These are phyloP conservation scores for Novakomyces olei DNA, from an alignment of 805 yeast species.

Conservation along the genomic window DNA sequence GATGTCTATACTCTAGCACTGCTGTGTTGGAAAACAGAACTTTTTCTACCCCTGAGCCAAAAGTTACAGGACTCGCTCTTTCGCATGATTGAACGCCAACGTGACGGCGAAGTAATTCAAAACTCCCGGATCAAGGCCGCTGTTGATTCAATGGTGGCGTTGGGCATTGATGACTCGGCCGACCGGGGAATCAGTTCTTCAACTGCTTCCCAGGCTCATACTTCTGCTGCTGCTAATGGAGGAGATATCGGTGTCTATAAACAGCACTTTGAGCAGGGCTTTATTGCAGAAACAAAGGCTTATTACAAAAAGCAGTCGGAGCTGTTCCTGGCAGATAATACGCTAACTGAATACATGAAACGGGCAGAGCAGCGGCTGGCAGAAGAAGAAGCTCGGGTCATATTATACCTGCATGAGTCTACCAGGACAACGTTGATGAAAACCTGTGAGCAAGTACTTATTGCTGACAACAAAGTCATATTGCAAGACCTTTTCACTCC, in stretches of 20 bases:
- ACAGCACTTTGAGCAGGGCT: conserved; percentile 54
- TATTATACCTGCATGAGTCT: conserved; percentile 63
- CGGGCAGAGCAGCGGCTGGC: conserved; percentile 63
- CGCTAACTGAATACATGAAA: conserved; percentile 75
- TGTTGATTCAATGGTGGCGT: conserved; percentile 63
- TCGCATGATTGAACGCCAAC: conserved; percentile 50
- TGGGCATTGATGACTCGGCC: conserved; percentile 88
- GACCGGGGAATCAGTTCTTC: too few relatives aligned
- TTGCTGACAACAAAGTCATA: conserved; percentile 52
- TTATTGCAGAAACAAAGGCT: conserved; percentile 32
- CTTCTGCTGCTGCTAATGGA: too few relatives aligned
- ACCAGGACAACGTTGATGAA: conserved; percentile 59
- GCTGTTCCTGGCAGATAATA: conserved; percentile 43
- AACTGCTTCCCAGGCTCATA: too few relatives aligned
- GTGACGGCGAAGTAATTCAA: conserved; percentile 56
- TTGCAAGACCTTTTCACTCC: conserved; percentile 56
- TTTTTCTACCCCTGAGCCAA: conserved; percentile 48
- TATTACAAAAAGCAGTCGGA: conserved; percentile 51
- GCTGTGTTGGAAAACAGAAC: conserved; percentile 64
- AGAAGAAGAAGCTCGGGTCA: conserved; percentile 64
- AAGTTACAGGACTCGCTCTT: conserved; percentile 47
- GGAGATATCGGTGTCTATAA: conserved; percentile 68
- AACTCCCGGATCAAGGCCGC: conserved; percentile 45
- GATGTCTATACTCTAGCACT: conserved; percentile 78
- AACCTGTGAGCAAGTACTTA: conserved; percentile 51